Conservation (phyloP, 2,329 filamentous ascomycete genomes). For the Ceratocystiopsis sp. region DNA sequence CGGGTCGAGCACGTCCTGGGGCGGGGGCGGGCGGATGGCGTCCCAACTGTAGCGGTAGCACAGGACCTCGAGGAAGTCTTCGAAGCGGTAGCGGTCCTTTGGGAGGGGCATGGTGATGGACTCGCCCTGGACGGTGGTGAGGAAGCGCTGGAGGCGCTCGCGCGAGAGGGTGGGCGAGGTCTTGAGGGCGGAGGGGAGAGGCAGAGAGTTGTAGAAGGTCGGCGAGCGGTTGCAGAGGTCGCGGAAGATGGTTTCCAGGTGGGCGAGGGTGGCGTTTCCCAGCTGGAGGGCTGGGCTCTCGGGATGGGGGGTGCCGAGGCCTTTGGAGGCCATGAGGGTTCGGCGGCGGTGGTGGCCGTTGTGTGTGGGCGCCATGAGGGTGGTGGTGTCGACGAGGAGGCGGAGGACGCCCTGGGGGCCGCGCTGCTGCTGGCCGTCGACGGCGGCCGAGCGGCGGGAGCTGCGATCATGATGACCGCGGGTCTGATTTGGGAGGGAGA, state of each 20-base stretch:
- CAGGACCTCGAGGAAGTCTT: constrained; percentile 35
- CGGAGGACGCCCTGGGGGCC: constrained; percentile 4
- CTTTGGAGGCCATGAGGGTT: constrained; percentile 7
- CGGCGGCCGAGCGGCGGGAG: neutral
- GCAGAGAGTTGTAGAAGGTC: constrained; percentile 7
- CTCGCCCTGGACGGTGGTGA: constrained; percentile 33
- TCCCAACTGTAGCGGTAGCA: constrained; percentile 24
- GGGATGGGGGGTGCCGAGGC: constrained; percentile 6
- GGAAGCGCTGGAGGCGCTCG: constrained; percentile 28
- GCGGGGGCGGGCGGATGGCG: constrained; percentile 21
- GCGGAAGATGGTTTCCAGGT: constrained; percentile 31
- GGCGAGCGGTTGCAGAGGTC: constrained; percentile 21
- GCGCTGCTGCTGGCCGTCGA: neutral
- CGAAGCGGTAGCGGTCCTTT: constrained; percentile 25
- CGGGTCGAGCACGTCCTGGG: constrained; percentile 32
- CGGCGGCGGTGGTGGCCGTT: constrained; percentile 12
- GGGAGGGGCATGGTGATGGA: constrained; percentile 15
- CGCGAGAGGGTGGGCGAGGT: constrained; percentile 14
- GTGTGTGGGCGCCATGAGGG: constrained; percentile 15
- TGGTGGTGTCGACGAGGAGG: constrained; percentile 12
- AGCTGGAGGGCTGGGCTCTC: constrained; percentile 21
- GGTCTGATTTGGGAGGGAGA: too few species aligned
- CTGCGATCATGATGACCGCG: too few species aligned
- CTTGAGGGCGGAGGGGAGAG: neutral
- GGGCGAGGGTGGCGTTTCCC: constrained; percentile 29